Percentiles rank a stretch among this genome's conserved stretches.
These are phyloP conservation scores for Auriculariales sp. DNA, from an alignment of 768 basidiomycete genomes.

Conservation along the genomic window DNA sequence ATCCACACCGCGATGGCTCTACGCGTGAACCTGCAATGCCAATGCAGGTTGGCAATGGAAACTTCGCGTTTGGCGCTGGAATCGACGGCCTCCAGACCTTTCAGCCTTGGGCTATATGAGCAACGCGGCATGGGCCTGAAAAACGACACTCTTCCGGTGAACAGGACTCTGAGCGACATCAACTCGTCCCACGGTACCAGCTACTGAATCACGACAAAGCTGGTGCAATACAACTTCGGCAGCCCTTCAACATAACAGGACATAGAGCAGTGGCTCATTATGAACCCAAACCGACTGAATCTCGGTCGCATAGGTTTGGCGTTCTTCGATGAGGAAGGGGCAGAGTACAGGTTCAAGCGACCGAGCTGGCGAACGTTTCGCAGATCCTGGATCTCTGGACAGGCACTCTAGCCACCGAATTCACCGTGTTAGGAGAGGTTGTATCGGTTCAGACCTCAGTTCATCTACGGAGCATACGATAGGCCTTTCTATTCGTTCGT, in stretches of 20 bases:
- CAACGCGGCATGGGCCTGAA: conserved; percentile 37
- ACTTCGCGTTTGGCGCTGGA: conserved; percentile 47
- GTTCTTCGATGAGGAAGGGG: conserved; percentile 20
- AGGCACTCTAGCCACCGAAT: conserved; percentile 32
- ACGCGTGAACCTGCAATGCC: conserved; percentile 32
- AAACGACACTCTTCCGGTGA: conserved; percentile 36
- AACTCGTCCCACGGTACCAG: conserved; percentile 32
- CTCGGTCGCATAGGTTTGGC: conserved; percentile 35
- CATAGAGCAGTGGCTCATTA: conserved; percentile 39
- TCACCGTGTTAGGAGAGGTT: conserved; percentile 21
- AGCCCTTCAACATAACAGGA: conserved; percentile 19
- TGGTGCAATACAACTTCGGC: conserved; percentile 37
- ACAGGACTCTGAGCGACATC: conserved; percentile 27
- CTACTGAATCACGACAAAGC: conserved; percentile 33
- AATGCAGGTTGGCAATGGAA: conserved; percentile 47
- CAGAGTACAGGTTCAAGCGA: conserved; percentile 21
- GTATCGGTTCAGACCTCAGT: conserved; percentile 27
- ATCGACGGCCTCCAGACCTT: conserved; percentile 45
- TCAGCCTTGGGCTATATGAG: conserved; percentile 40
- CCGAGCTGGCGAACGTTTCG: conserved; percentile 18
- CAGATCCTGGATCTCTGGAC: conserved; percentile 44
- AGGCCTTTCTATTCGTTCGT: conserved; percentile 25
- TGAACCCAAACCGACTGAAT: conserved; percentile 44
- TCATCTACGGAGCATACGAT: conserved; percentile 26
- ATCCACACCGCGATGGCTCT: conserved; percentile 31